Evolutionary conservation across 2,329 filamentous ascomycete species (phyloP).

Genomic region (Calonectria hongkongensis): DNA sequence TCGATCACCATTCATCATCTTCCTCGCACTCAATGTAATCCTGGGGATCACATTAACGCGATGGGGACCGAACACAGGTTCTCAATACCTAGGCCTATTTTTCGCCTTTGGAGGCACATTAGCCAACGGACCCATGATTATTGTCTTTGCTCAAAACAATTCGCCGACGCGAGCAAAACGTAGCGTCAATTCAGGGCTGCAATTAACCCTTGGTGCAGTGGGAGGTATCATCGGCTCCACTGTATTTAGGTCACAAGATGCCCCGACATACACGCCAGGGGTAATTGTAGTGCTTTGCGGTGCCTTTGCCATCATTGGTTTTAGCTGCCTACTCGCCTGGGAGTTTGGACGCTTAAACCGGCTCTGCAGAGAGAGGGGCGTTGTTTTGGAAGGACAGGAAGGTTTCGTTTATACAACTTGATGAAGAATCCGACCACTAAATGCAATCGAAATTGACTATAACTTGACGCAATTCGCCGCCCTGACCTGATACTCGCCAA

Average conservation of each 20-base stretch:
- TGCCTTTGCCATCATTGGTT: not conserved
- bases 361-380: not conserved
- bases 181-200: slow-evolving; percentile 22
- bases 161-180: slow-evolving; percentile 21
- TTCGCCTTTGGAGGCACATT: slow-evolving; percentile 14
- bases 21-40: slow-evolving; percentile 19
- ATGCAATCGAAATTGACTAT: no score
- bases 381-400: slow-evolving; percentile 4
- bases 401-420: slow-evolving; percentile 15
- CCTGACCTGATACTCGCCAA: no score
- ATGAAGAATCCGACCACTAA: not conserved
- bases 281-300: slow-evolving; percentile 17
- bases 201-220: slow-evolving; percentile 8
- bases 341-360: not conserved
- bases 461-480: no score
- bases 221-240: slow-evolving; percentile 30
- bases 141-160: slow-evolving; percentile 32
- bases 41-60: slow-evolving; percentile 27
- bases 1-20: slow-evolving; percentile 19
- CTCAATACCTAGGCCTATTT: slow-evolving; percentile 24
- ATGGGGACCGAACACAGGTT: slow-evolving; percentile 25
- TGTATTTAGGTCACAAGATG: slow-evolving; percentile 23
- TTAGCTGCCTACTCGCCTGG: not conserved
- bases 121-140: slow-evolving; percentile 28
- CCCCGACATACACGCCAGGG: slow-evolving; percentile 23